Evolutionary conservation across 768 basidiomycete species (phyloP).

Genomic region (Tulasnella sp.): DNA sequence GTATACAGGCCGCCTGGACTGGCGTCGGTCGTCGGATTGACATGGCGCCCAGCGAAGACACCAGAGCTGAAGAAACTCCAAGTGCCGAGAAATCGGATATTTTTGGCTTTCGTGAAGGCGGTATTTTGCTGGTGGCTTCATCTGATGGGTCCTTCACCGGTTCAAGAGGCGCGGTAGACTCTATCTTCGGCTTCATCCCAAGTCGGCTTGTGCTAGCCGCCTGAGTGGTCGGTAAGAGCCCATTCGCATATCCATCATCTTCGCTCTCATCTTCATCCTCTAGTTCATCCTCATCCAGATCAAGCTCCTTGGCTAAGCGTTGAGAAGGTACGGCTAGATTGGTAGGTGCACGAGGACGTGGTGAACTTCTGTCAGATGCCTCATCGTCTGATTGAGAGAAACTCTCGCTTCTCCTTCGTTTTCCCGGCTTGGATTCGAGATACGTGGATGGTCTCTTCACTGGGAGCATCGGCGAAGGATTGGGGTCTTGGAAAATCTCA

Average conservation of each 20-base stretch:
- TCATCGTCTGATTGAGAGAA: neutral
- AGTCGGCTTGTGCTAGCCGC: neutral
- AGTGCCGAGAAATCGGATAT: slow-evolving; percentile 36
- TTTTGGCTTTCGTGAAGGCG: neutral
- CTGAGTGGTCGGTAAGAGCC: neutral
- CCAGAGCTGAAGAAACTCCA: slow-evolving; percentile 47
- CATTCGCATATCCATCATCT: neutral
- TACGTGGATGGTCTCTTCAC: slow-evolving; percentile 1
- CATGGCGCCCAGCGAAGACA: slow-evolving; percentile 67
- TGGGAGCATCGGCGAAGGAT: neutral
- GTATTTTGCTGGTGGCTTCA: neutral
- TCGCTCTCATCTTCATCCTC: neutral
- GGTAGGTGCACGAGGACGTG: neutral
- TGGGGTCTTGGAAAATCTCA: neutral
- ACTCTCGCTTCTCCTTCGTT: neutral
- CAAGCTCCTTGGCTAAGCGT: neutral
- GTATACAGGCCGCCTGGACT: slow-evolving; percentile 87
- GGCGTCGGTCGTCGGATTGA: slow-evolving; percentile 81
- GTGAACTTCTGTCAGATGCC: neutral
- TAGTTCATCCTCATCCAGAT: neutral
- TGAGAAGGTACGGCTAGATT: neutral
- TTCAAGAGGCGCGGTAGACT: neutral
- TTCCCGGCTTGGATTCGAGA: neutral
- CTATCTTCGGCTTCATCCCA: neutral
- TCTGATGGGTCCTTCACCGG: neutral